These are phyloP conservation scores for Coemansia sp. DNA, from an alignment of 192 early-diverging fungal species.

Conservation along the genomic window DNA sequence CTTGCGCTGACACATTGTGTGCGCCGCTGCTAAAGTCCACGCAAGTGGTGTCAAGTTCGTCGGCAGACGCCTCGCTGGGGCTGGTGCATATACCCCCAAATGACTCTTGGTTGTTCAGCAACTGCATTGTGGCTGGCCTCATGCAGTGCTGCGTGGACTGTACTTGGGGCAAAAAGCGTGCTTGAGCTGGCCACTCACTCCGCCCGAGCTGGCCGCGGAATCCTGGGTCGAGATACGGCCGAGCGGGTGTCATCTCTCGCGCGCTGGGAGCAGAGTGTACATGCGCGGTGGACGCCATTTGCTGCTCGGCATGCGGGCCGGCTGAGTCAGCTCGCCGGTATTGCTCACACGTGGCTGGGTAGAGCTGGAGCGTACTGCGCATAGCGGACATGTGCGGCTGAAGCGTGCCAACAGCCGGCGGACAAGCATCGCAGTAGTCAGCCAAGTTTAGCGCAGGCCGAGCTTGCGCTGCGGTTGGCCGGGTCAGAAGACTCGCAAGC, in stretches of 20 bases:
- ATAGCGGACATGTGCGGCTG: conserved; percentile 15
- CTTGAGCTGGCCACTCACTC: not conserved
- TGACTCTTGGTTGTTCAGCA: not conserved
- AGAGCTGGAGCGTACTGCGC: conserved; percentile 24
- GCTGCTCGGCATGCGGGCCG: too few species aligned
- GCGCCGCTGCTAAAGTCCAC: conserved; percentile 19
- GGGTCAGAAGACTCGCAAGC: not conserved
- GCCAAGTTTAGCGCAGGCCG: not conserved
- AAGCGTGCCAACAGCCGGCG: not conserved
- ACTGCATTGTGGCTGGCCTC: not conserved
- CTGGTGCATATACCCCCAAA: not conserved
- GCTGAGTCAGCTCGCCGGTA: not conserved
- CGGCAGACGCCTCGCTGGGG: conserved; percentile 4
- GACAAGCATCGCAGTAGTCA: not conserved
- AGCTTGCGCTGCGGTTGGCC: not conserved
- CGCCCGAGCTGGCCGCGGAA: not conserved
- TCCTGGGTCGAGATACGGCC: not conserved
- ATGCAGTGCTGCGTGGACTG: not conserved
- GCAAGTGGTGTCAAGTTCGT: conserved; percentile 28
- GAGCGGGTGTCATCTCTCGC: too few species aligned
- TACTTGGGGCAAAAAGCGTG: not conserved
- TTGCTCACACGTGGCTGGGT: not conserved
- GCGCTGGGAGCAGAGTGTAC: too few species aligned
- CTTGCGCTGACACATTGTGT: not conserved
- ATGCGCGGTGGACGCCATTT: too few species aligned